Conservation (phyloP, 192 early-diverging fungal species). For the Coemansia sp. region DNA sequence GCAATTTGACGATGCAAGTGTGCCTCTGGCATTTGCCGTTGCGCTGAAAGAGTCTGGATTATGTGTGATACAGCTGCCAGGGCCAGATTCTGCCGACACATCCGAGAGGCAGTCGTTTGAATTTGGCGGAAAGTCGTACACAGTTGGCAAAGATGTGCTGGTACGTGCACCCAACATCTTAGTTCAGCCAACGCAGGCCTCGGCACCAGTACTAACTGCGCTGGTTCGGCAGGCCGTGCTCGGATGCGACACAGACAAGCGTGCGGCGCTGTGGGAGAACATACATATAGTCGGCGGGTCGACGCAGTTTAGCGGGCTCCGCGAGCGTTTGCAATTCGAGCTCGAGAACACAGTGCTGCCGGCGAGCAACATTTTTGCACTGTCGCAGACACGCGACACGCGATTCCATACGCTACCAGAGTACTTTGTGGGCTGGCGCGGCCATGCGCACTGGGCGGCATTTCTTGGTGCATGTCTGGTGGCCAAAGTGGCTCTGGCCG, state of each 20-base stretch:
- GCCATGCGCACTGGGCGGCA: conserved; percentile 63
- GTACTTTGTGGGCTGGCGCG: conserved; percentile 79
- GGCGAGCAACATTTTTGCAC: conserved; percentile 79
- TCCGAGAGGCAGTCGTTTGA: conserved; percentile 51
- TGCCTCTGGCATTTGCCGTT: conserved; percentile 58
- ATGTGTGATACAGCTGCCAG: conserved; percentile 27
- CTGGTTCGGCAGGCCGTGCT: conserved; percentile 66
- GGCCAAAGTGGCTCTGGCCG: conserved; percentile 77
- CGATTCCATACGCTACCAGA: conserved; percentile 82
- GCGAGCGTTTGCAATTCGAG: conserved; percentile 59
- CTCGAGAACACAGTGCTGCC: conserved; percentile 68
- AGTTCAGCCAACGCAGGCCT: conserved; percentile 62
- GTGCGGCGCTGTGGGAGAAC: conserved; percentile 80
- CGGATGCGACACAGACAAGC: conserved; percentile 70
- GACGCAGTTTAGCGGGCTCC: conserved; percentile 55
- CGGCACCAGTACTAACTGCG: conserved; percentile 35
- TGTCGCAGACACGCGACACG: conserved; percentile 80
- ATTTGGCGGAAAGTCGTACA: conserved; percentile 61
- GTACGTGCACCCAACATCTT: conserved; percentile 58
- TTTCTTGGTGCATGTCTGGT: conserved; percentile 86
- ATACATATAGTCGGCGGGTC: conserved; percentile 85
- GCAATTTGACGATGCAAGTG: conserved; percentile 54
- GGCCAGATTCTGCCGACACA: conserved; percentile 9
- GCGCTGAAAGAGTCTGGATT: conserved; percentile 58
- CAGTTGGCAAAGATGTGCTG: conserved; percentile 19